Evolutionary conservation across 306 rosid species (phyloP).

Genomic region (Canavalia ensiformis): DNA sequence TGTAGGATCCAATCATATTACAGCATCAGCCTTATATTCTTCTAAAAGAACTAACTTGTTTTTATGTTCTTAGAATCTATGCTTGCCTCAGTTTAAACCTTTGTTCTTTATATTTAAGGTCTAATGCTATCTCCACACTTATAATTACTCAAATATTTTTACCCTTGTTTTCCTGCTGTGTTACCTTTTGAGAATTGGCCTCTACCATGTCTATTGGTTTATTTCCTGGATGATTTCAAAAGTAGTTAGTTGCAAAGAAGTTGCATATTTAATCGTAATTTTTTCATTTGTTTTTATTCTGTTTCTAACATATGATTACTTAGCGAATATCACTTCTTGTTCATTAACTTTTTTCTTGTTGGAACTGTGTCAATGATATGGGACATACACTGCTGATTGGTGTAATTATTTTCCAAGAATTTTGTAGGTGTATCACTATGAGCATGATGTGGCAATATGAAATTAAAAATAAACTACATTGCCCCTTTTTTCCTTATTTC

Average conservation of each 20-base stretch:
- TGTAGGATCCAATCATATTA: background rate
- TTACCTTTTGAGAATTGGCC: slow-evolving; percentile 16
- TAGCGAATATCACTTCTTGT: background rate
- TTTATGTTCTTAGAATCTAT: slow-evolving; percentile 4
- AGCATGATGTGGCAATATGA: slow-evolving; percentile 3
- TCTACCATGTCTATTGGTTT: slow-evolving; percentile 4
- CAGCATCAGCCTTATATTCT: background rate
- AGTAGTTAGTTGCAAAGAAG: background rate
- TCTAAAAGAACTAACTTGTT: slow-evolving; percentile 29
- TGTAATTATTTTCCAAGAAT: slow-evolving; percentile 19
- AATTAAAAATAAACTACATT: background rate
- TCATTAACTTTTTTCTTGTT: background rate
- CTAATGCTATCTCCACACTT: slow-evolving; percentile 9
- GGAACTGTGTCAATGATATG: background rate
- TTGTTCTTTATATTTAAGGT: slow-evolving; percentile 1
- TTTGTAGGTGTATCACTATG: slow-evolving; percentile 16
- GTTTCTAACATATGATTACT: background rate
- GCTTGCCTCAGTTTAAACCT: background rate
- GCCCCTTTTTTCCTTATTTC: background rate
- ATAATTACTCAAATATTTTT: slow-evolving; percentile 14
- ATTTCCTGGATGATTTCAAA: slow-evolving; percentile 14
- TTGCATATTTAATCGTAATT: slow-evolving; percentile 5
- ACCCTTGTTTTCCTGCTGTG: slow-evolving; percentile 3
- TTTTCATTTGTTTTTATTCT: background rate
- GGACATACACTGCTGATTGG: slow-evolving; percentile 6